These are phyloP conservation scores for Boletellus sp. DNA, from an alignment of 1,284 basidiomycete species.

Conservation along the genomic window DNA sequence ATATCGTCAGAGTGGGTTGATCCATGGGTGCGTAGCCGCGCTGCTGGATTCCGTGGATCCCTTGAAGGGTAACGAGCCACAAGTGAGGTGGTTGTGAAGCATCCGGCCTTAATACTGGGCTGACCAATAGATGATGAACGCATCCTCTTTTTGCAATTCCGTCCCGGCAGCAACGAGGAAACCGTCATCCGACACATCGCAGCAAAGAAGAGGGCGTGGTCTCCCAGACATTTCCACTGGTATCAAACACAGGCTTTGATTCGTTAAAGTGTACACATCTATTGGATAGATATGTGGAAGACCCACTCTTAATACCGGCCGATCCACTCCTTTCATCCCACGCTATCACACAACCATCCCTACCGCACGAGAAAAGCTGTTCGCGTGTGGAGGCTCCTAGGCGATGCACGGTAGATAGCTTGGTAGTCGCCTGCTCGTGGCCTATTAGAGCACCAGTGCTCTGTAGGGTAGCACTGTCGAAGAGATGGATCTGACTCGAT, in stretches of 20 bases:
- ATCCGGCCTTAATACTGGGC: slow-evolving; percentile 10
- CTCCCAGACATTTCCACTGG: slow-evolving; percentile 49
- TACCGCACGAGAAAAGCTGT: slow-evolving; percentile 56
- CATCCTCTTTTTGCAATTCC: slow-evolving; percentile 65
- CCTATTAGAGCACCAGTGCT: slow-evolving; percentile 47
- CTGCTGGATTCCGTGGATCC: slow-evolving; percentile 53
- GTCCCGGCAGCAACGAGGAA: slow-evolving; percentile 67
- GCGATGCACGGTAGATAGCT: slow-evolving; percentile 40
- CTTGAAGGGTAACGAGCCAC: slow-evolving; percentile 33
- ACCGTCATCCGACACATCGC: slow-evolving; percentile 66
- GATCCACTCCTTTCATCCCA: slow-evolving; percentile 66
- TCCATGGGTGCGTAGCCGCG: slow-evolving; percentile 48
- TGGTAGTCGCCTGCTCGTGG: slow-evolving; percentile 52
- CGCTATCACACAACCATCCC: slow-evolving; percentile 58
- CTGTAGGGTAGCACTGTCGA: slow-evolving; percentile 54
- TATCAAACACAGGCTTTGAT: slow-evolving; percentile 37
- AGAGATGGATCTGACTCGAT: slow-evolving; percentile 56
- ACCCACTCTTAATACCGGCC: slow-evolving; percentile 57
- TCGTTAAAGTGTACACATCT: slow-evolving; percentile 36
- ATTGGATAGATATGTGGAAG: slow-evolving; percentile 15
- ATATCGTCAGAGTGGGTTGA: slow-evolving; percentile 80
- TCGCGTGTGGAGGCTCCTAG: slow-evolving; percentile 33
- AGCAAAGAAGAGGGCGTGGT: slow-evolving; percentile 51
- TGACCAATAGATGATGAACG: slow-evolving; percentile 70
- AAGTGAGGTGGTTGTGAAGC: slow-evolving; percentile 2